Conservation (phyloP, 768 basidiomycete species). For the Tubosaeta brunneosetosa region DNA sequence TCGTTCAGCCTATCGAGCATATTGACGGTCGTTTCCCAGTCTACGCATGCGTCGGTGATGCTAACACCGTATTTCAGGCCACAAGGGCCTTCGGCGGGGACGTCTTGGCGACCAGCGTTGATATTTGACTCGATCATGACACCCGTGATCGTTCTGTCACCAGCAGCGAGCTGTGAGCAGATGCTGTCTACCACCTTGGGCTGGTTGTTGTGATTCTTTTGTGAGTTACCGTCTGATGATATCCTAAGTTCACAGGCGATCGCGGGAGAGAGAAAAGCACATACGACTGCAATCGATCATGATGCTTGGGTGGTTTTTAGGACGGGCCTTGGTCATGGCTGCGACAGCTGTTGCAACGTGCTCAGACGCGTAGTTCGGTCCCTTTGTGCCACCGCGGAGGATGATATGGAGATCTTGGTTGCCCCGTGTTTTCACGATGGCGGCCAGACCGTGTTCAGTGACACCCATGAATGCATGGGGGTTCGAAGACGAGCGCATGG, state of each 20-base stretch:
- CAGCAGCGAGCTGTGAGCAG: conserved; percentile 67
- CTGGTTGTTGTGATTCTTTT: conserved; percentile 92
- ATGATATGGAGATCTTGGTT: conserved; percentile 92
- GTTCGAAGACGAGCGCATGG: conserved; percentile 87
- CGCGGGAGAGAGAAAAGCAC: conserved; percentile 23
- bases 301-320: conserved; percentile 53
- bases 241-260: not conserved
- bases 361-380: conserved; percentile 82
- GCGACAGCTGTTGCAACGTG: conserved; percentile 61
- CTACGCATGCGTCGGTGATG: conserved; percentile 90
- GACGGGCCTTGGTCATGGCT: conserved; percentile 60
- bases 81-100: conserved; percentile 65
- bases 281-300: conserved; percentile 86
- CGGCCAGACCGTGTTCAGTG: conserved; percentile 82
- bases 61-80: conserved; percentile 75
- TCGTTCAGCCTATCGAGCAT: conserved; percentile 74
- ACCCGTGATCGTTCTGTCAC: conserved; percentile 73
- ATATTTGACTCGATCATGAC: conserved; percentile 98
- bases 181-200: conserved; percentile 71
- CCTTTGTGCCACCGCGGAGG: conserved; percentile 86
- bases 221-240: conserved; percentile 82
- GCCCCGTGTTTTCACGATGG: conserved; percentile 89
- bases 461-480: conserved; percentile 97
- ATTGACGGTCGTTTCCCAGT: conserved; percentile 72
- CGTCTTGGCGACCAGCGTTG: conserved; percentile 86